Percentiles rank a stretch among this genome's conserved stretches.
These are phyloP conservation scores for Sporothrix inflata DNA, from an alignment of 2,329 filamentous ascomycete species.

Conservation along the genomic window DNA sequence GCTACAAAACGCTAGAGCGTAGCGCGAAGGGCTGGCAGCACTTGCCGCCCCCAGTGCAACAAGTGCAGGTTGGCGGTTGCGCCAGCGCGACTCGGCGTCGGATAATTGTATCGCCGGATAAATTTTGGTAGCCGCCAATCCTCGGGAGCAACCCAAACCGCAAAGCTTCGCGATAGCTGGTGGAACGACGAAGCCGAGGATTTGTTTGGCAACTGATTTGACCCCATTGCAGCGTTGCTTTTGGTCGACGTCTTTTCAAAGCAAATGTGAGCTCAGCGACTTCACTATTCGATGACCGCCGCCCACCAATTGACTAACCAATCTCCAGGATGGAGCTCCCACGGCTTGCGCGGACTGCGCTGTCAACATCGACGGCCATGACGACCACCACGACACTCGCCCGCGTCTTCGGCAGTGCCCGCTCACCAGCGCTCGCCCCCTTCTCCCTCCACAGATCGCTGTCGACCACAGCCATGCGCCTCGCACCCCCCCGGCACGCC, in stretches of 20 bases:
- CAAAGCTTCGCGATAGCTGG: not conserved
- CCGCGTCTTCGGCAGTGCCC: not conserved
- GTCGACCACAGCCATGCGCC: slow-evolving; percentile 23
- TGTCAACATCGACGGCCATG: slow-evolving; percentile 5
- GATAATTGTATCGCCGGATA: slow-evolving; percentile 30
- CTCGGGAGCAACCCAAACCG: not conserved
- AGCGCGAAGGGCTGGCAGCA: not conserved
- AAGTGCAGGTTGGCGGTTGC: not conserved
- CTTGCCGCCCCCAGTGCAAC: not conserved
- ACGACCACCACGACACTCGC: not conserved
- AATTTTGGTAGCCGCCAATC: slow-evolving; percentile 14
- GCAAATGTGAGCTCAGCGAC: not conserved
- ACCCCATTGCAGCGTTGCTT: not conserved
- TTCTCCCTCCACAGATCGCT: slow-evolving; percentile 3
- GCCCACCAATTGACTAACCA: not conserved
- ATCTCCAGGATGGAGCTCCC: slow-evolving; percentile 23
- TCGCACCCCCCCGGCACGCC: not conserved
- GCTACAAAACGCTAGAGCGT: not conserved
- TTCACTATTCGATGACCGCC: too few species aligned
- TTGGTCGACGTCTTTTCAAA: not conserved
- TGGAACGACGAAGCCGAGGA: not conserved
- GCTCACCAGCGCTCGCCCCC: not conserved
- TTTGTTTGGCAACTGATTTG: not conserved
- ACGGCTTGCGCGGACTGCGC: slow-evolving; percentile 26
- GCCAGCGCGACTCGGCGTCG: slow-evolving; percentile 15